Conservation (phyloP, 148 eudicot genomes). For the Spergularia bocconei region DNA sequence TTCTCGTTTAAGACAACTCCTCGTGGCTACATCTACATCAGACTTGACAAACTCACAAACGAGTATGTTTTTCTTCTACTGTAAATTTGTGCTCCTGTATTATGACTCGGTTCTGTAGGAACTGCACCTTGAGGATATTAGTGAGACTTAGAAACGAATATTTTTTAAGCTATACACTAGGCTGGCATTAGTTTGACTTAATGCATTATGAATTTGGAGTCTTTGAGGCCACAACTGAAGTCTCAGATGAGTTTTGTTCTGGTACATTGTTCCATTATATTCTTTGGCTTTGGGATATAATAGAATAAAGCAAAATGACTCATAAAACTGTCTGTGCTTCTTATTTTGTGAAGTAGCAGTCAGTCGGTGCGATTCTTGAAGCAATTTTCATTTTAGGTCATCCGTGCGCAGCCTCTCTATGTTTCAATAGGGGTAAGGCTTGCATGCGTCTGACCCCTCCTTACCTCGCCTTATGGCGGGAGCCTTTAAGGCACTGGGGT, state of each 20-base stretch:
- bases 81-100: background rate
- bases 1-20: constrained; percentile 76
- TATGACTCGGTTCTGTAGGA: background rate
- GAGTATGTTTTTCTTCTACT: constrained; percentile 45
- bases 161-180: background rate
- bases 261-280: background rate
- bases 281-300: too few relatives aligned
- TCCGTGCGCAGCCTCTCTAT: too few relatives aligned
- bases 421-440: too few relatives aligned
- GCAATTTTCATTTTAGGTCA: too few relatives aligned
- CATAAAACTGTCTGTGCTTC: too few relatives aligned
- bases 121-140: background rate
- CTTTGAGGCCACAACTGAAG: background rate
- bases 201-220: too few relatives aligned
- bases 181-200: background rate
- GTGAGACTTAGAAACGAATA: background rate
- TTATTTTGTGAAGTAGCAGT: too few relatives aligned
- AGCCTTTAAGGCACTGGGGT: too few relatives aligned
- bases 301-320: too few relatives aligned
- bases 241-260: background rate
- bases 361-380: too few relatives aligned
- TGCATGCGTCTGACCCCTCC: too few relatives aligned
- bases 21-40: constrained; percentile 77
- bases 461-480: too few relatives aligned
- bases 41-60: constrained; percentile 72